Evolutionary conservation across 2,329 filamentous ascomycete genomes (phyloP).

Genomic region (Coniochaeta ligniaria): DNA sequence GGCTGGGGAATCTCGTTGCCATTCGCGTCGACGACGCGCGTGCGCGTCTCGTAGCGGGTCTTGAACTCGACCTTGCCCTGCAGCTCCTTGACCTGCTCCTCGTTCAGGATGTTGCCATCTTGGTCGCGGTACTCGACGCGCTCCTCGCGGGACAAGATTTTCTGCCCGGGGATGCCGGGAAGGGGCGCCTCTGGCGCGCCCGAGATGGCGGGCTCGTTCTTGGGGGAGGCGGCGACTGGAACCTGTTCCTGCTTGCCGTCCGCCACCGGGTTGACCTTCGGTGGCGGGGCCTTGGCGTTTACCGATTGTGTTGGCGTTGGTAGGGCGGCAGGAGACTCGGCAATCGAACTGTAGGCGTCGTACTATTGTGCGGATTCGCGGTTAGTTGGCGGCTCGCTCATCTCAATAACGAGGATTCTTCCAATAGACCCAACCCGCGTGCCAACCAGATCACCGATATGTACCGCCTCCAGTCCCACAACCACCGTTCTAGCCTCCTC

Average conservation of each 20-base stretch:
- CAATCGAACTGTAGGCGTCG: slow-evolving; percentile 34
- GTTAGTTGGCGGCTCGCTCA: not conserved
- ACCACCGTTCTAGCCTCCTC: slow-evolving; percentile 7
- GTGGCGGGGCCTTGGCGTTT: slow-evolving; percentile 7
- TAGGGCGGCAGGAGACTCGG: slow-evolving; percentile 12
- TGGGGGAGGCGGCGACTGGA: slow-evolving; percentile 12
- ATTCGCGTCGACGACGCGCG: slow-evolving; percentile 68
- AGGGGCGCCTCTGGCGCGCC: slow-evolving; percentile 33
- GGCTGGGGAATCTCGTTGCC: slow-evolving; percentile 66
- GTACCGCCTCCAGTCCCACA: not conserved
- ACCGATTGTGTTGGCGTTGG: slow-evolving; percentile 15
- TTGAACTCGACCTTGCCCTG: slow-evolving; percentile 93
- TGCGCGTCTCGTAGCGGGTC: slow-evolving; percentile 93
- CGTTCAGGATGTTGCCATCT: slow-evolving; percentile 79
- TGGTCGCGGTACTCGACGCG: slow-evolving; percentile 92
- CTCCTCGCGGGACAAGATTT: slow-evolving; percentile 58
- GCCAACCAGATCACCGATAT: not conserved
- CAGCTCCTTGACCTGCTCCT: slow-evolving; percentile 74
- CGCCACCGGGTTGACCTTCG: slow-evolving; percentile 2
- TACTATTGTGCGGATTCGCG: slow-evolving; percentile 28
- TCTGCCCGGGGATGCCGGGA: slow-evolving; percentile 30
- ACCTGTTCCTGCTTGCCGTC: slow-evolving; percentile 16
- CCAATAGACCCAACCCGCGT: too few species aligned
- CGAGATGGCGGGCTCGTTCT: slow-evolving; percentile 28
- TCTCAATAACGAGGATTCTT: not conserved